A percentile compares a stretch with the other conserved stretches of the same genome.
phyloP scores from a whole-genome alignment of 148 eudicot species.

The Pharnaceum exiguum region DNA sequence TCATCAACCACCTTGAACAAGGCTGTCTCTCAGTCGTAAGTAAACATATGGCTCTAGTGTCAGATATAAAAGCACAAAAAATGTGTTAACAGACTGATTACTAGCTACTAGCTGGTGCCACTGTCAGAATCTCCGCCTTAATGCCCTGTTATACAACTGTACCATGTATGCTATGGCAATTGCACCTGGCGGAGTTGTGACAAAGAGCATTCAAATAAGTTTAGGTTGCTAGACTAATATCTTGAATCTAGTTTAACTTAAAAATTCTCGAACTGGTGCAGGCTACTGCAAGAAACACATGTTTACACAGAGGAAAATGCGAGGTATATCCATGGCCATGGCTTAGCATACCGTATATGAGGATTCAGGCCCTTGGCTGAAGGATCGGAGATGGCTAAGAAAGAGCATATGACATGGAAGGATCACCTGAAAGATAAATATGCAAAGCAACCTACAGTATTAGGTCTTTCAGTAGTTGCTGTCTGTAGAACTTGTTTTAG shows the following conservation, averaged over 20 bases:
- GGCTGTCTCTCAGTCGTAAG: conserved; percentile 50
- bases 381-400: neutral
- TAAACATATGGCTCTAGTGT: neutral
- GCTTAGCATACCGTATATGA: conserved; percentile 40
- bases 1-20: conserved; percentile 59
- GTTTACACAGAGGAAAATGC: conserved; percentile 72
- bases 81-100: no score
- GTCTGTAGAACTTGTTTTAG: no score
- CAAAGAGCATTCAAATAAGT: no score
- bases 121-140: neutral
- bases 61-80: no score
- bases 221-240: no score
- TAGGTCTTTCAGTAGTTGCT: no score
- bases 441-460: no score
- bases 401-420: neutral
- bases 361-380: conserved; percentile 4
- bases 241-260: neutral
- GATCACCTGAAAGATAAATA: no score
- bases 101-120: no score
- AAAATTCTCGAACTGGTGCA: conserved; percentile 24
- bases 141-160: neutral
- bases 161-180: no score
- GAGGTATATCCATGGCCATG: conserved; percentile 68
- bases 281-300: conserved; percentile 66
- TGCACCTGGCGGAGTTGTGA: no score